A percentile compares a stretch with the other conserved stretches of the same genome.
Conservation (phyloP, 345 rosid species). For the Jatropha curcas region DNA sequence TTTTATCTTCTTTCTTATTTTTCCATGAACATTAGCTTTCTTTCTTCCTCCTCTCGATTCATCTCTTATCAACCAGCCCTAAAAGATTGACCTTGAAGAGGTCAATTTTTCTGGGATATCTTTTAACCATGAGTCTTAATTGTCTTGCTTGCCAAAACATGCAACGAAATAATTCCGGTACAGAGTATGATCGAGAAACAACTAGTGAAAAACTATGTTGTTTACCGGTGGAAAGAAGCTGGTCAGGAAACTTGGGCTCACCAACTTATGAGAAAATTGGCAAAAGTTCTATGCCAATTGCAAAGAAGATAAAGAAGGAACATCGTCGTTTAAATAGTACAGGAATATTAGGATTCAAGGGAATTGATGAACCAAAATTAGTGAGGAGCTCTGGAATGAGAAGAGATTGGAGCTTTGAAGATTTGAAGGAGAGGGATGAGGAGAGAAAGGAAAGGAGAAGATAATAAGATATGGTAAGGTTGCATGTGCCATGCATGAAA, state of each 20-base stretch:
- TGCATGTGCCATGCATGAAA: not conserved
- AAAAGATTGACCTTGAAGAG: not conserved
- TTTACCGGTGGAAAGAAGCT: conserved; percentile 38
- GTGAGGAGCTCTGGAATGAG: conserved; percentile 79
- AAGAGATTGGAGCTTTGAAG: conserved; percentile 97
- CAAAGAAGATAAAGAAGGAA: conserved; percentile 37
- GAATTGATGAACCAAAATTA: conserved; percentile 53
- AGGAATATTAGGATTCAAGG: conserved; percentile 27
- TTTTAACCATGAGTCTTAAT: conserved; percentile 54
- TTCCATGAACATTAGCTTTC: not conserved
- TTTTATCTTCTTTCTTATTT: not conserved
- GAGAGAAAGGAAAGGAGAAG: conserved; percentile 2
- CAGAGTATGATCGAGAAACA: conserved; percentile 8
- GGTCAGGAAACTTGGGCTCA: conserved; percentile 43
- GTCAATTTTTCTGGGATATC: not conserved
- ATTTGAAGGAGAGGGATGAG: conserved; percentile 33
- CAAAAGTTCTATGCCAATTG: conserved; percentile 19
- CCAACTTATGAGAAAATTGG: conserved; percentile 25
- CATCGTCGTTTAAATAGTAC: conserved; percentile 43
- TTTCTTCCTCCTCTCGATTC: not conserved
- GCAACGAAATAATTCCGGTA: conserved; percentile 34
- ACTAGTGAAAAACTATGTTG: conserved; percentile 8
- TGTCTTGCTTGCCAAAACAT: conserved; percentile 57
- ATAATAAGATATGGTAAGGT: no score
- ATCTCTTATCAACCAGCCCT: not conserved